phyloP scores from a whole-genome alignment of 1,284 basidiomycete genomes.

The Taiwanofungus camphoratus region DNA sequence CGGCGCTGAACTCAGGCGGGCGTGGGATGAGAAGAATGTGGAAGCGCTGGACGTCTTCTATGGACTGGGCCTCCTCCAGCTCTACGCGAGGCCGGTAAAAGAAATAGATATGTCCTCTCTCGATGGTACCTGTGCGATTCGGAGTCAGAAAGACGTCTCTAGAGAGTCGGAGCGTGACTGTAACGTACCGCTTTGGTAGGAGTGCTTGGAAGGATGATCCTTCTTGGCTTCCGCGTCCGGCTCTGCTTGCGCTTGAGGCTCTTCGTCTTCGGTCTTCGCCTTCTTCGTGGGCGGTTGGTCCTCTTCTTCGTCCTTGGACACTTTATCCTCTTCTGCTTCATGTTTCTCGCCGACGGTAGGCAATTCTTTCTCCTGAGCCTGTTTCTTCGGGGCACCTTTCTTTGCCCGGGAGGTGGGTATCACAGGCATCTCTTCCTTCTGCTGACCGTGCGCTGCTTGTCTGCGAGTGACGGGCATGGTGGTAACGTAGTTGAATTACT shows the following conservation, averaged over 20 bases:
- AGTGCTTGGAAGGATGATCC: constrained; percentile 8
- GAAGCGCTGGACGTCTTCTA: constrained; percentile 58
- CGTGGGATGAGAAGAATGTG: constrained; percentile 58
- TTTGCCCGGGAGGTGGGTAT: constrained; percentile 11
- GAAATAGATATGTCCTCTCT: constrained; percentile 62
- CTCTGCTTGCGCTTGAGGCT: constrained; percentile 2
- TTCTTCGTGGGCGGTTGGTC: constrained; percentile 20
- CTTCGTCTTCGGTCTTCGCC: constrained; percentile 14
- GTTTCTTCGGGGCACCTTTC: constrained; percentile 12
- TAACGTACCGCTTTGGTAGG: constrained; percentile 23
- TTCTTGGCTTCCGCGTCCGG: constrained; percentile 7
- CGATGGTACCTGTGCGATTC: constrained; percentile 38
- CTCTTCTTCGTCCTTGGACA: constrained; percentile 7
- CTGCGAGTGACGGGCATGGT: constrained; percentile 30
- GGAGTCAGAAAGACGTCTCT: not conserved
- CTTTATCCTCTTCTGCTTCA: constrained; percentile 8
- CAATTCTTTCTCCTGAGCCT: constrained; percentile 4
- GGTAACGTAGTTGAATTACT: too few relatives aligned
- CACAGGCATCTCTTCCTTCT: not conserved
- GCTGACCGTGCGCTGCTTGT: constrained; percentile 25
- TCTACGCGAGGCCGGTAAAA: constrained; percentile 63
- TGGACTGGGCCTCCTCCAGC: constrained; percentile 43
- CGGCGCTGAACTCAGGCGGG: constrained; percentile 36
- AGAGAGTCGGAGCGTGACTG: not conserved
- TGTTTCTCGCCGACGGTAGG: constrained; percentile 15